These are phyloP conservation scores for Musa itinerans DNA, from an alignment of 176 grass and related monocot species.

Conservation along the genomic window DNA sequence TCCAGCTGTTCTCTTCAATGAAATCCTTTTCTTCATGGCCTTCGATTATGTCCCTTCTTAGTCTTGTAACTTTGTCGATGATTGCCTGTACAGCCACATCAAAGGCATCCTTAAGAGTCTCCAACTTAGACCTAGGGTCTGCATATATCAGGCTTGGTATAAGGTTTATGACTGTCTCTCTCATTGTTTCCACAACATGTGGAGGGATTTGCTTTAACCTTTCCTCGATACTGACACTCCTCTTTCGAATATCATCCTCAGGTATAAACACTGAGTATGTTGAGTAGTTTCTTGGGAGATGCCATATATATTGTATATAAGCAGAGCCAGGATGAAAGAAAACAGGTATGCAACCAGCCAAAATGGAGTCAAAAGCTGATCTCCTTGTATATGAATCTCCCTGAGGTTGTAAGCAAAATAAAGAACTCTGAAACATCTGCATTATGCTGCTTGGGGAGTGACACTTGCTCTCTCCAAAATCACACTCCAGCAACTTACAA, in stretches of 20 bases:
- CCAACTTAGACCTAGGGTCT: constrained; percentile 80
- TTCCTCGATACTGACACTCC: constrained; percentile 64
- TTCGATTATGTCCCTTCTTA: constrained; percentile 67
- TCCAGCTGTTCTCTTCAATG: constrained; percentile 90
- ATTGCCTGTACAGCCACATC: constrained; percentile 76
- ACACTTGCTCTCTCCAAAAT: constrained; percentile 91
- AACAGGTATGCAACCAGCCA: constrained; percentile 94
- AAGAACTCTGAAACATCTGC: constrained; percentile 95
- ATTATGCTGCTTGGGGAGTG: constrained; percentile 83
- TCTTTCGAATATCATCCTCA: constrained; percentile 49
- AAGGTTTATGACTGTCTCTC: constrained; percentile 85
- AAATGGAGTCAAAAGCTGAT: constrained; percentile 87
- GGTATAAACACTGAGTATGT: constrained; percentile 91
- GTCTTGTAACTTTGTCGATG: constrained; percentile 65
- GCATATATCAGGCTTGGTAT: constrained; percentile 88
- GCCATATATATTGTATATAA: constrained; percentile 87
- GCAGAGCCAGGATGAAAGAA: constrained; percentile 98
- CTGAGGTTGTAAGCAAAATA: constrained; percentile 93
- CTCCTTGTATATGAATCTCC: constrained; percentile 91
- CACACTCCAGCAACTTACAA: constrained; percentile 84
- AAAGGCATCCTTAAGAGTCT: constrained; percentile 82
- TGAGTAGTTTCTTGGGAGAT: constrained; percentile 88
- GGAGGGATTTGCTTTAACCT: constrained; percentile 53
- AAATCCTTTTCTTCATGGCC: constrained; percentile 67
- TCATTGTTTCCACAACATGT: constrained; percentile 47